Conservation (phyloP, 768 basidiomycete genomes). For the Rhizopogon vulgaris region DNA sequence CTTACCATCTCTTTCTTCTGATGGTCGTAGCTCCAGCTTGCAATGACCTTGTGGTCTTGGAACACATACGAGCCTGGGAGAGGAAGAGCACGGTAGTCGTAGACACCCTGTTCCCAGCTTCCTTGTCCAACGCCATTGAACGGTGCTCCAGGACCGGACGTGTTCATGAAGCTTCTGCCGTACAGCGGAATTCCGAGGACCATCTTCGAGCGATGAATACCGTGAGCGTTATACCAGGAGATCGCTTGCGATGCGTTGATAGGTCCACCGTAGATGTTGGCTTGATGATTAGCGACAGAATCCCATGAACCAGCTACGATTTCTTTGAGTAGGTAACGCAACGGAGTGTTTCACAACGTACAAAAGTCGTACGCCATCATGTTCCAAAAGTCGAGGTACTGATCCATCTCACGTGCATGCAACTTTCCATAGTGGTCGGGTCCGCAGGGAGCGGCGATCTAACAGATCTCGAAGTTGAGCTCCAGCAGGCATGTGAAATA, state of each 20-base stretch:
- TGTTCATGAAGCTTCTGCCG: conserved; percentile 85
- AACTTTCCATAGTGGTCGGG: conserved; percentile 79
- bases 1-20: conserved; percentile 73
- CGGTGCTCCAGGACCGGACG: conserved; percentile 71
- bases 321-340: conserved; percentile 7
- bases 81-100: conserved; percentile 90
- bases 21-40: conserved; percentile 83
- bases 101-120: conserved; percentile 87
- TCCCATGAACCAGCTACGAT: conserved; percentile 73
- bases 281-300: conserved; percentile 69
- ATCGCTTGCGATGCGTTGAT: conserved; percentile 62
- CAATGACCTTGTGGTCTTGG: conserved; percentile 59
- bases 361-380: conserved; percentile 92
- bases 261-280: conserved; percentile 68
- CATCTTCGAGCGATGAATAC: conserved; percentile 74
- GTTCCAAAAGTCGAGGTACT: conserved; percentile 92
- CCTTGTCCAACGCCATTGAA: conserved; percentile 84
- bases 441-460: conserved; percentile 94
- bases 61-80: conserved; percentile 61
- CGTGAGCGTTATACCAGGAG: conserved; percentile 61
- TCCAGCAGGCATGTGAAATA: background rate
- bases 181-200: conserved; percentile 92
- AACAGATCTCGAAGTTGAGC: conserved; percentile 7
- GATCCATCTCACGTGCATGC: conserved; percentile 78
- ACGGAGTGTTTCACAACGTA: conserved; percentile 23